Evolutionary conservation across 2,329 filamentous ascomycete genomes (phyloP).

Genomic region (Colletotrichum coccodes): DNA sequence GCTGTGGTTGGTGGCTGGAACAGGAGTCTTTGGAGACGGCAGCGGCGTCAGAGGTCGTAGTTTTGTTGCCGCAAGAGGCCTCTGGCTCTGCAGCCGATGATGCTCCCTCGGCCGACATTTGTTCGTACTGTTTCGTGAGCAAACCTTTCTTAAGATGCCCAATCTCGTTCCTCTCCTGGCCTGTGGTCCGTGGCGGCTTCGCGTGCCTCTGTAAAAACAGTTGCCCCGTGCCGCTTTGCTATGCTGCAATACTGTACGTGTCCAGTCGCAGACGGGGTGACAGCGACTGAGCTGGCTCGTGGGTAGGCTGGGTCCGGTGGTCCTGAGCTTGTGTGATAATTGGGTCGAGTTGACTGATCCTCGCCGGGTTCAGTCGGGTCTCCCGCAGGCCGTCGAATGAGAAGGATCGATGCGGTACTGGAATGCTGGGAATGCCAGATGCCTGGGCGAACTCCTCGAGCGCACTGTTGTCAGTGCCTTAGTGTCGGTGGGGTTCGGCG

Average conservation of each 20-base stretch:
- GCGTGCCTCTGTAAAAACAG: constrained; percentile 15
- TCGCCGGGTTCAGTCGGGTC: constrained; percentile 28
- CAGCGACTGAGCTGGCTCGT: constrained; percentile 20
- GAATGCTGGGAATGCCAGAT: constrained; percentile 24
- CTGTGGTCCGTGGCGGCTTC: not conserved
- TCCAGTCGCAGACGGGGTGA: not conserved
- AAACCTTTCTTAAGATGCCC: not conserved
- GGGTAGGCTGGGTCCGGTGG: constrained; percentile 28
- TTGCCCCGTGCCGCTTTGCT: not conserved
- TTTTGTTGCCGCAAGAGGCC: constrained; percentile 2
- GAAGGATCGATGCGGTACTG: constrained; percentile 16
- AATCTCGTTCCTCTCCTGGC: not conserved
- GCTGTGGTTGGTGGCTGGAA: constrained; percentile 20
- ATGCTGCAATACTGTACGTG: constrained; percentile 10
- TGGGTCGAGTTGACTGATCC: constrained; percentile 27
- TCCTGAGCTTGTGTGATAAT: constrained; percentile 29
- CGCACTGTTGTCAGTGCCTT: constrained; percentile 31
- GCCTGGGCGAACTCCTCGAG: constrained; percentile 24
- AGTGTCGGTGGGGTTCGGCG: constrained; percentile 20
- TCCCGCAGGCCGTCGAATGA: constrained; percentile 20
- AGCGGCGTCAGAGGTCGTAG: constrained; percentile 9
- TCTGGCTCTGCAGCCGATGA: constrained; percentile 10
- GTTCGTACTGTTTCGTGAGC: not conserved
- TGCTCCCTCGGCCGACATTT: constrained; percentile 20
- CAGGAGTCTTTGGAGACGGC: not conserved